Base-by-base conservation (phyloP, 1,284 basidiomycete species). In the Leccinum fallax region DNA sequence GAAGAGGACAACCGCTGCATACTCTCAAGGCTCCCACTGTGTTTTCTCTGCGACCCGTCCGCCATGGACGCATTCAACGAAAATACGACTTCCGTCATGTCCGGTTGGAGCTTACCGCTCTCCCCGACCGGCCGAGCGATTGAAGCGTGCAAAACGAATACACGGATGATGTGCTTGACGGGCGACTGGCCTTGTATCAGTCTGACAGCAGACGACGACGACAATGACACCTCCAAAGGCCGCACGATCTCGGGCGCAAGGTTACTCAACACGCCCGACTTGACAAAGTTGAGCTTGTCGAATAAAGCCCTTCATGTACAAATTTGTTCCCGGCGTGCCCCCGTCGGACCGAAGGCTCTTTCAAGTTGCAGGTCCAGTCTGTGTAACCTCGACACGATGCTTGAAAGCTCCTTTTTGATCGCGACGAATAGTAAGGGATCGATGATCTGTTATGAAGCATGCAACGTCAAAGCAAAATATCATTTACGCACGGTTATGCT, bases 91-190 rank as follows among this genome's bases (percentile, higher is more conserved):
- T 32, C 30, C 30, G 30, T 32, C 30, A 32, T 32, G 30, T 32
- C 30, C 30, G 30, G 30, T 32, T 32, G 30, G 30, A 32, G 30
- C 30, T 32, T 32, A 32, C 30, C 30, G 30, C 85, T 85, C 78
- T 98, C 96, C 13, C 93, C 89, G 4, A 97, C 81, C 0, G 94
- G 94, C 66, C 88, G 87, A 13, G 90, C 90, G 59, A 98, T 93
- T 16, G 93, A 94, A 13, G 92, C 90, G 71, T 98, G 94, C 55
- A 97, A 76, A 9, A 98, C 85, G 76, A 98, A 98, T 2, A 87
- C 90, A 65, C 84, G 84, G 56, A 97, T 88, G 32, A 91, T 86
- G 72, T 89, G 88, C 67, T 87, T 87, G 63, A 88, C 89, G 11
- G 84, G 75, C 1, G 86, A 78, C 92, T 93, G 95, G 63, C 61